These are phyloP conservation scores for Moesziomyces antarcticus DNA, from an alignment of 1,284 basidiomycete species.

Conservation along the genomic window DNA sequence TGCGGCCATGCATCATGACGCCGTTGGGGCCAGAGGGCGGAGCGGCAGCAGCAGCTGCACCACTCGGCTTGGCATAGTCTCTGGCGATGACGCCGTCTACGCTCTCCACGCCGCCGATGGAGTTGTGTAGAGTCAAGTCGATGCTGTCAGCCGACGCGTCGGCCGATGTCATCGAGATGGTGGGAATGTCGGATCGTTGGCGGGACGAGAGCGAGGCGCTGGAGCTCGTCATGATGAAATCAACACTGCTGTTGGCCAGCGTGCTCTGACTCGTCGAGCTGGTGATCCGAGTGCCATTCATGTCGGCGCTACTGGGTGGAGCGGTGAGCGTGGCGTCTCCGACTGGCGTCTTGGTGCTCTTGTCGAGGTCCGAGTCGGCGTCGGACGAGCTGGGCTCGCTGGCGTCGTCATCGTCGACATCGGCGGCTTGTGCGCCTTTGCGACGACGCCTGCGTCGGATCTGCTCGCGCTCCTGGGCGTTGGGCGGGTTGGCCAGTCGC, in stretches of 20 bases:
- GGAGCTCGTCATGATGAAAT: conserved; percentile 33
- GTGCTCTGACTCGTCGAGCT: conserved; percentile 29
- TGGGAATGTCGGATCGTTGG: conserved; percentile 31
- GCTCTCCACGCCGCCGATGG: conserved; percentile 5
- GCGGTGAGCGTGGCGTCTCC: conserved; percentile 19
- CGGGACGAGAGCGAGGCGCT: conserved; percentile 29
- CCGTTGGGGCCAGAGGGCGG: conserved; percentile 12
- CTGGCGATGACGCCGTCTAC: conserved; percentile 14
- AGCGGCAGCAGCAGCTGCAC: background rate
- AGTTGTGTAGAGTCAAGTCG: conserved; percentile 5
- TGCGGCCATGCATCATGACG: conserved; percentile 10
- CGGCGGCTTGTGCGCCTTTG: conserved; percentile 46
- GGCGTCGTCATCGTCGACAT: conserved; percentile 63
- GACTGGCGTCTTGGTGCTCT: background rate
- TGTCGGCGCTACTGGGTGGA: conserved; percentile 3
- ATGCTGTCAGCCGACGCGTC: conserved; percentile 16
- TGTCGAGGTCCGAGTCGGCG: conserved; percentile 23
- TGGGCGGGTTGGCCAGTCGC: conserved; percentile 79
- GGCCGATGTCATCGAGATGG: conserved; percentile 41
- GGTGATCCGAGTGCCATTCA: background rate
- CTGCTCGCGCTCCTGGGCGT: conserved; percentile 52
- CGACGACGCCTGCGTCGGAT: conserved; percentile 68
- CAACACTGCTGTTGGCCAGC: conserved; percentile 28
- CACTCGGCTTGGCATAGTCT: conserved; percentile 13
- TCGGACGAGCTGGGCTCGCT: conserved; percentile 68